A percentile compares a stretch with the other conserved stretches of the same genome.
phyloP scores from a whole-genome alignment of 306 rosid genomes.

The Pyrus bretschneideri region DNA sequence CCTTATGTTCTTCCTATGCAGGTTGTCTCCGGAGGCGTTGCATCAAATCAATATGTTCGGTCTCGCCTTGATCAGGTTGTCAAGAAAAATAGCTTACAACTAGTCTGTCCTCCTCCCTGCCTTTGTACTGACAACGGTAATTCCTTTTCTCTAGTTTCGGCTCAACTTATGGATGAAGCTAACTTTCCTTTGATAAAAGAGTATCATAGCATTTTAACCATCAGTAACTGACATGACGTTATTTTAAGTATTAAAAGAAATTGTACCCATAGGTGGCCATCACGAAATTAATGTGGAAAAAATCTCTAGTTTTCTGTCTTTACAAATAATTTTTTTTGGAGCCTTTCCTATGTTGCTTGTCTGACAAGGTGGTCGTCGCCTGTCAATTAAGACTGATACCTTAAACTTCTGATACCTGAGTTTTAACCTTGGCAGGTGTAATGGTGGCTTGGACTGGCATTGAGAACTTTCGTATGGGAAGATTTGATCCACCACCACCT shows the following conservation, averaged over 20 bases:
- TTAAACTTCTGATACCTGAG: neutral
- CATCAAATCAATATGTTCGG: conserved; percentile 80
- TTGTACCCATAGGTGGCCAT: neutral
- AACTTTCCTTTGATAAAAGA: neutral
- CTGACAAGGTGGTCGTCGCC: neutral
- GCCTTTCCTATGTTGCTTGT: neutral
- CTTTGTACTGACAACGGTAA: conserved; percentile 97
- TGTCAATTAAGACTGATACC: neutral
- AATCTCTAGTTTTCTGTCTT: neutral
- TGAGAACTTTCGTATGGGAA: conserved; percentile 76
- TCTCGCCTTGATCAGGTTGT: conserved; percentile 68
- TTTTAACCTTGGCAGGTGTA: conserved; percentile 51
- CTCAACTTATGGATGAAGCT: conserved; percentile 11
- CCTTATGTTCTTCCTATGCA: conserved; percentile 29
- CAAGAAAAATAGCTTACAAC: conserved; percentile 53
- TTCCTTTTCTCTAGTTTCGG: conserved; percentile 14
- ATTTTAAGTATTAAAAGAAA: neutral
- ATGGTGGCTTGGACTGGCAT: conserved; percentile 99
- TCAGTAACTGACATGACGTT: neutral
- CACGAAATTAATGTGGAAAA: neutral
- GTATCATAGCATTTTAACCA: neutral
- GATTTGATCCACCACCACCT: conserved; percentile 94
- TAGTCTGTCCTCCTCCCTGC: conserved; percentile 90
- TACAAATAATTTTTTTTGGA: neutral
- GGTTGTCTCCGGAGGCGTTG: conserved; percentile 97